Conservation (phyloP, 345 rosid genomes). For the Cardamine resedifolia region DNA sequence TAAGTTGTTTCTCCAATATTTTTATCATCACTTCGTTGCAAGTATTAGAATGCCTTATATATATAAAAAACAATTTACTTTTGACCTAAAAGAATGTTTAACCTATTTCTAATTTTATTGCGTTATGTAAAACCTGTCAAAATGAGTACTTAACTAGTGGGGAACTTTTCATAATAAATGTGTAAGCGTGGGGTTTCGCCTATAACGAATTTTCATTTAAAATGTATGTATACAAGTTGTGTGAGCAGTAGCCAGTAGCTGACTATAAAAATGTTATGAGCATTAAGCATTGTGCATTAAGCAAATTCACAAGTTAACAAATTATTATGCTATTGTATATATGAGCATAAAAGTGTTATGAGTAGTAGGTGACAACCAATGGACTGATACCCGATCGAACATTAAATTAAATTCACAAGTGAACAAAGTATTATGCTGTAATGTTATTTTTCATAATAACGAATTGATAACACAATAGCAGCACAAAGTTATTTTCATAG, state of each 20-base stretch:
- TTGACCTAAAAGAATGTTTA: background rate
- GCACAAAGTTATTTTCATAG: background rate
- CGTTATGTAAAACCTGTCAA: background rate
- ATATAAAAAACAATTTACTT: too few species aligned
- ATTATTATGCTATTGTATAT: background rate
- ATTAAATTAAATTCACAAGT: background rate
- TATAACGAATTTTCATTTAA: slow-evolving; percentile 2
- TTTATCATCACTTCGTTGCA: too few species aligned
- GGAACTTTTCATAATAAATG: background rate
- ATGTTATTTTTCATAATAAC: background rate
- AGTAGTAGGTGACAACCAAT: background rate
- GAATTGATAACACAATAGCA: background rate
- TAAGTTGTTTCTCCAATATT: too few species aligned
- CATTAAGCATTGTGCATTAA: too few species aligned
- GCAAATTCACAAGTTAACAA: background rate
- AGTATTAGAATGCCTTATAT: too few species aligned
- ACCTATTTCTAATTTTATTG: background rate
- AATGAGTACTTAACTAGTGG: background rate
- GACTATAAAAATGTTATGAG: background rate
- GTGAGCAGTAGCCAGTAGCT: background rate
- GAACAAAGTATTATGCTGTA: background rate
- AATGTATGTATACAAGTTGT: background rate
- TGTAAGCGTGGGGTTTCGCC: background rate
- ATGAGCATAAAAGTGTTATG: too few species aligned
- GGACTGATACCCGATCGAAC: background rate